Evolutionary conservation across 169 alveolate species (phyloP).

Genomic region (Fabrea salina): DNA sequence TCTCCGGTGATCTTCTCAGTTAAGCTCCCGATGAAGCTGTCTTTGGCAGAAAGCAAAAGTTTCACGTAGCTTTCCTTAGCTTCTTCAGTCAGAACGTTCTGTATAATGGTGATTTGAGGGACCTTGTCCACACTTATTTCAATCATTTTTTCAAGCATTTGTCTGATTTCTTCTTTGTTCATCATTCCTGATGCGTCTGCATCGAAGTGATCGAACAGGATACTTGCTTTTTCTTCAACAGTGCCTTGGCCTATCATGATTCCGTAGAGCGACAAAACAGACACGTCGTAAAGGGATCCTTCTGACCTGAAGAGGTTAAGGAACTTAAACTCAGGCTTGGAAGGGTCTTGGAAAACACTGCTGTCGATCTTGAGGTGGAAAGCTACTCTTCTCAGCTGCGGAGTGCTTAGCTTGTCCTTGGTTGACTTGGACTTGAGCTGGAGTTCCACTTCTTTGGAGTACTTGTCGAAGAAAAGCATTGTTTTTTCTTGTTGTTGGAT

Average conservation of each 20-base stretch:
- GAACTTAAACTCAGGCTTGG: background rate
- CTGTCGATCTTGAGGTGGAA: background rate
- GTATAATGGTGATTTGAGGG: background rate
- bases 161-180: background rate
- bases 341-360: conserved; percentile 8
- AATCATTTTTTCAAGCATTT: conserved; percentile 18
- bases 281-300: background rate
- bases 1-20: background rate
- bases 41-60: background rate
- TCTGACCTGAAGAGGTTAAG: background rate
- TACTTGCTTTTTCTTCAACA: background rate
- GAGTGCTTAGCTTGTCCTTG: background rate
- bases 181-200: background rate
- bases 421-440: background rate
- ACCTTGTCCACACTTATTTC: background rate
- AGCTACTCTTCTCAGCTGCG: background rate
- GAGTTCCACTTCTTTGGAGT: background rate
- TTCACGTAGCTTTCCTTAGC: background rate
- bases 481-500: background rate
- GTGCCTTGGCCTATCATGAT: background rate
- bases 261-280: background rate
- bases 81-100: background rate
- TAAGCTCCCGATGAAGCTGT: background rate
- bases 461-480: conserved; percentile 6
- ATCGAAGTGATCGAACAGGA: conserved; percentile 15